Evolutionary conservation across 1,284 basidiomycete genomes (phyloP).

Genomic region (Boletus smithii): DNA sequence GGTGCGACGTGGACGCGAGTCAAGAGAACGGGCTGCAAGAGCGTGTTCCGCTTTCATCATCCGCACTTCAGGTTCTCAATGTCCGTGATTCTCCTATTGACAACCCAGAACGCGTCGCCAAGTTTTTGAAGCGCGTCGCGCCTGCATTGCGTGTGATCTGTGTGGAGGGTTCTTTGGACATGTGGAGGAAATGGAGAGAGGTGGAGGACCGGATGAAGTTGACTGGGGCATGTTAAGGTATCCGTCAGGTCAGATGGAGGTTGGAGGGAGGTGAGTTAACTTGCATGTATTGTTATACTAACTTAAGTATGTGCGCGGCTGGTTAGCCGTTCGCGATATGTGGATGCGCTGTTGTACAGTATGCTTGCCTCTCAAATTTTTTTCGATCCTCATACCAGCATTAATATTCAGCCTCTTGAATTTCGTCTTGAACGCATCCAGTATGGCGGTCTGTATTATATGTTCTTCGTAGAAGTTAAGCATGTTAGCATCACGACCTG

Average conservation of each 20-base stretch:
- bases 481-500: no score
- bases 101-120: slow-evolving; percentile 26
- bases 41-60: not conserved
- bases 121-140: slow-evolving; percentile 26
- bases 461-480: no score
- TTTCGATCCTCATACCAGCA: no score
- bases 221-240: slow-evolving; percentile 1
- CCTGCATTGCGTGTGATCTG: slow-evolving; percentile 25
- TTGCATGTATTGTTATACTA: not conserved
- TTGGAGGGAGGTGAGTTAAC: not conserved
- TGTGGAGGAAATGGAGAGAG: slow-evolving; percentile 31
- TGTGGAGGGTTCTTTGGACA: slow-evolving; percentile 29
- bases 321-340: not conserved
- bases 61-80: slow-evolving; percentile 25
- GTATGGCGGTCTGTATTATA: no score
- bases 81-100: slow-evolving; percentile 30
- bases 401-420: no score
- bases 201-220: slow-evolving; percentile 28
- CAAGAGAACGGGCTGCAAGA: not conserved
- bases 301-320: not conserved
- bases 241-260: not conserved
- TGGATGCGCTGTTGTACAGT: no score
- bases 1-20: not conserved
- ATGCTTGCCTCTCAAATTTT: no score
- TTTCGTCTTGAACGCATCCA: no score